Percentiles rank a stretch among this genome's conserved stretches.
phyloP scores from a whole-genome alignment of 208 protist genomes.

The Novymonas esmeraldas region DNA sequence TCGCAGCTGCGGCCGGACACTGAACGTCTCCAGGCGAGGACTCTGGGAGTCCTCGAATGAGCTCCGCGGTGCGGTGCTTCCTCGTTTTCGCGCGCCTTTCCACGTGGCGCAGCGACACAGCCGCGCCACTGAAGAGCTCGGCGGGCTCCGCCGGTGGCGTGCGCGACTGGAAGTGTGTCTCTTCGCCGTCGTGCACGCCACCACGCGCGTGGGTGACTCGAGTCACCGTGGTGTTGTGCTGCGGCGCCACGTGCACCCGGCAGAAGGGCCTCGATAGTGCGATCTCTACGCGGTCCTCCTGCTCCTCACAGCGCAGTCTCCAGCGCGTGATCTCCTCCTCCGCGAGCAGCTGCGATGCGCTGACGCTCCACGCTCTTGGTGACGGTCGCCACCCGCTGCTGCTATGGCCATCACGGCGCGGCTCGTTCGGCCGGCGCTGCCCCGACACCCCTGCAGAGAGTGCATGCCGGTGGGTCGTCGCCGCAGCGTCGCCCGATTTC shows the following conservation, averaged over 20 bases:
- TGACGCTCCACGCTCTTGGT: not conserved
- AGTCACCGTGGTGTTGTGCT: not conserved
- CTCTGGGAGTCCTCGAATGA: not conserved
- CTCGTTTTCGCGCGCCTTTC: not conserved
- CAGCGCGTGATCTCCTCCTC: conserved; percentile 24
- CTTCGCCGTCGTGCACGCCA: not conserved
- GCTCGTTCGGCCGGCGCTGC: not conserved
- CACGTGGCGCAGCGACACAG: not conserved
- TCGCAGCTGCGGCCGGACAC: not conserved
- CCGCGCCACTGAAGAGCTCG: not conserved
- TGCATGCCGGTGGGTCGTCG: not conserved
- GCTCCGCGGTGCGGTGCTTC: not conserved
- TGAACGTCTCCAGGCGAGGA: not conserved
- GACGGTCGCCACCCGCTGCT: not conserved
- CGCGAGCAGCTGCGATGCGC: conserved; percentile 6
- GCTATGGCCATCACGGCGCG: not conserved
- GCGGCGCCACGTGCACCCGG: not conserved
- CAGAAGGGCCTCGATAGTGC: conserved; percentile 12
- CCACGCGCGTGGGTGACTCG: not conserved
- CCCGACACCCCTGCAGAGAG: not conserved
- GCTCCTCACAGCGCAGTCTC: conserved; percentile 23
- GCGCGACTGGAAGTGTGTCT: not conserved
- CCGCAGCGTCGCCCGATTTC: too few relatives aligned
- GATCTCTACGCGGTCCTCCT: conserved; percentile 20
- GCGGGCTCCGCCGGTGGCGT: not conserved